Evolutionary conservation across 805 yeast genomes (phyloP).

Genomic region (Blastobotrys robertii): DNA sequence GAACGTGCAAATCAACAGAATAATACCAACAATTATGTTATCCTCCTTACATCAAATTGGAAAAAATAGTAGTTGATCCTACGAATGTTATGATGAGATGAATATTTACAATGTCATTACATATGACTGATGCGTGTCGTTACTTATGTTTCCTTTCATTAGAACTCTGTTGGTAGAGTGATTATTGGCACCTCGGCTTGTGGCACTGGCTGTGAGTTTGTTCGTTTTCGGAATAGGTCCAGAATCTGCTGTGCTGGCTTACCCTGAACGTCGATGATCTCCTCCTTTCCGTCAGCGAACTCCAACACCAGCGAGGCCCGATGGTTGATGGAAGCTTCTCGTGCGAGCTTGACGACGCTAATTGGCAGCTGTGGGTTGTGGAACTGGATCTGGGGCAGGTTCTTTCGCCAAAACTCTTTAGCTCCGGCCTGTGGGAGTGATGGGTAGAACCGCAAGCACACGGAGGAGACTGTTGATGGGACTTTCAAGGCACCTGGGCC

Average conservation of each 20-base stretch:
- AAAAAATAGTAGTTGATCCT: too few species aligned
- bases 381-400: constrained; percentile 68
- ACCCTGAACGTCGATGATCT: constrained; percentile 38
- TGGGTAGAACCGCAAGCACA: neutral
- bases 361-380: constrained; percentile 69
- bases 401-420: constrained; percentile 62
- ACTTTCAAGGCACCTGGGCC: constrained; percentile 4
- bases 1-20: too few species aligned
- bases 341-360: constrained; percentile 42
- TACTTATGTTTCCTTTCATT: neutral
- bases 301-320: constrained; percentile 20
- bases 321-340: too few species aligned
- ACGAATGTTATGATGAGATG: neutral
- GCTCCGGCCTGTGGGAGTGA: constrained; percentile 12
- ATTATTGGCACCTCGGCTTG: neutral
- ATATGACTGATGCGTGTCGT: neutral
- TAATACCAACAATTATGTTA: too few species aligned
- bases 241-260: constrained; percentile 1
- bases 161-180: too few species aligned
- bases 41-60: too few species aligned
- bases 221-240: neutral
- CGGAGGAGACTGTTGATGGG: constrained; percentile 1
- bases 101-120: neutral
- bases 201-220: constrained; percentile 2
- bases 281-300: constrained; percentile 31